Base-by-base conservation (phyloP, 768 basidiomycete genomes). In the Scleroderma bovista region DNA sequence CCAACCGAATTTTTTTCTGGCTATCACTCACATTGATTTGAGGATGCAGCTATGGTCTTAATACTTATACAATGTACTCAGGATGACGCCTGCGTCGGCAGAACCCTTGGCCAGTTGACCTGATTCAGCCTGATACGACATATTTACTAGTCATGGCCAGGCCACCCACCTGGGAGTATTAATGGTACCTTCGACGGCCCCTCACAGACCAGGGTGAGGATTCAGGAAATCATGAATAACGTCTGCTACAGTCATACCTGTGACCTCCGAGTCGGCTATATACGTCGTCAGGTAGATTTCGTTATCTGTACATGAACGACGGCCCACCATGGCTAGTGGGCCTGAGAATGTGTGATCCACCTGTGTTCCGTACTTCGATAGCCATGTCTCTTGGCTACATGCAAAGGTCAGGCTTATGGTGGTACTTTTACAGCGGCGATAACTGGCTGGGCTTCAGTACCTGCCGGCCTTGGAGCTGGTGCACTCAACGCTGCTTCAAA, bases 291-390 rank as follows among this genome's bases (percentile, higher is more conserved):
- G n/a, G 32, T 9, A 33, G 32, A 9, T n/a, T 29, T 31, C n/a
- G 19, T 20, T 33, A 16, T 6, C 10, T 12, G 19, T 31, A 32
- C 9, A 31, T 29, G 13, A 22, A 36, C 13, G 12, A 26, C 12
- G 31, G 13, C 44, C 11, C 50, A 81, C 83, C 84, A 53, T 81
- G 73, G 88, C 75, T 15, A 87, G 73, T 26, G 89, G 85, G 0
- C 93, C 92, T 6, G 86, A 81, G 71, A 89, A 94, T 5, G 75
- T 66, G 37, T 84, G 80, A 67, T 93, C 89, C 17, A 75, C 72
- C 54, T 88, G 84, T 9, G 66, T 60, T n/a, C 88, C 88, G 56
- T 89, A 93, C 64, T 86, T 89, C 48, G 79, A 73, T 7, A 73
- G 63, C 86, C 86, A 89, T 46, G 77, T 78, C 45, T 72, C 69